phyloP scores from a whole-genome alignment of 805 yeast genomes.

The Ogataea nonfermentans region DNA sequence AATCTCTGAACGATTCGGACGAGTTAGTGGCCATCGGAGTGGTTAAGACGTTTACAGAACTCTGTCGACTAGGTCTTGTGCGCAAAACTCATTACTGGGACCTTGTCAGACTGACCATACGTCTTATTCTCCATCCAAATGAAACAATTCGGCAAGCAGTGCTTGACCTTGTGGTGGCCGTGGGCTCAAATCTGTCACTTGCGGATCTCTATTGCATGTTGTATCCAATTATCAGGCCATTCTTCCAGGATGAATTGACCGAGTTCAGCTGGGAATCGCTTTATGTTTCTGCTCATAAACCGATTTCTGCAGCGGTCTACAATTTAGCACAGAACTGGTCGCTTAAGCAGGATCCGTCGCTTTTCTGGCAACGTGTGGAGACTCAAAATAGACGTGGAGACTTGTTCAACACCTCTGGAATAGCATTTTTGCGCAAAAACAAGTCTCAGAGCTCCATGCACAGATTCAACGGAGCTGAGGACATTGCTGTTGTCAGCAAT shows the following conservation, averaged over 20 bases:
- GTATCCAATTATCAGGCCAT: constrained; percentile 77
- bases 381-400: constrained; percentile 32
- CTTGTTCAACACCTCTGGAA: constrained; percentile 45
- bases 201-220: constrained; percentile 84
- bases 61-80: constrained; percentile 57
- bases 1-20: constrained; percentile 80
- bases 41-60: constrained; percentile 53
- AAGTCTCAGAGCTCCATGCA: constrained; percentile 16
- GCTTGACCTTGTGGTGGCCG: constrained; percentile 55
- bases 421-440: constrained; percentile 33
- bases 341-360: constrained; percentile 55
- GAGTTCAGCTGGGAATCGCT: constrained; percentile 65
- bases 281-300: constrained; percentile 64
- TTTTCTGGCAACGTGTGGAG: constrained; percentile 73
- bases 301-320: constrained; percentile 64
- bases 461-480: constrained; percentile 25
- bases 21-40: constrained; percentile 77
- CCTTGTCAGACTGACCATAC: constrained; percentile 47
- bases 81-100: constrained; percentile 53
- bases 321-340: constrained; percentile 72
- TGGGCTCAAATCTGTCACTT: constrained; percentile 58
- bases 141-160: constrained; percentile 77
- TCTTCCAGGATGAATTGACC: constrained; percentile 71
- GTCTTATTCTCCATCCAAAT: constrained; percentile 79
- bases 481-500: constrained; percentile 39